Evolutionary conservation across 2,329 filamentous ascomycete species (phyloP).

Genomic region (Eutypella sp.): DNA sequence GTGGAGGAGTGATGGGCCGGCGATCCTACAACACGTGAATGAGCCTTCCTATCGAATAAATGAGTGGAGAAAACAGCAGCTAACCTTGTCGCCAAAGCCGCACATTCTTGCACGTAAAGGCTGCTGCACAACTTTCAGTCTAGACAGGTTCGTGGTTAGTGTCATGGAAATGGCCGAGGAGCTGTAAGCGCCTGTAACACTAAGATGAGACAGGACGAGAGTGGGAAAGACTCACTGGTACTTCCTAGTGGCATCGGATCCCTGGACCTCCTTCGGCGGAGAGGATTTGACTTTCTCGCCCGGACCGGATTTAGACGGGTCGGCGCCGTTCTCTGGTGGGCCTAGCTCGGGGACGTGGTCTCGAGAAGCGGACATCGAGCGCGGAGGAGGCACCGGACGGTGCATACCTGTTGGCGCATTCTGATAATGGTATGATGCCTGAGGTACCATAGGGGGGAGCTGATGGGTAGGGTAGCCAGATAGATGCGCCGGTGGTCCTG

Average conservation of each 20-base stretch:
- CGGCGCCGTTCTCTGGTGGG: conserved; percentile 21
- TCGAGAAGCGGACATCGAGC: conserved; percentile 21
- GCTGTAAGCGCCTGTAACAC: not conserved
- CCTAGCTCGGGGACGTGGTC: conserved; percentile 20
- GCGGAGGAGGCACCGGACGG: conserved; percentile 25
- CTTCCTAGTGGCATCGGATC: conserved; percentile 22
- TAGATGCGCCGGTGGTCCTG: not conserved
- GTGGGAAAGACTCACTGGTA: conserved; percentile 21
- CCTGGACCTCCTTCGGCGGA: conserved; percentile 20
- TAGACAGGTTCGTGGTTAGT: conserved; percentile 27
- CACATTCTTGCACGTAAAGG: conserved; percentile 94
- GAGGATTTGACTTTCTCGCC: conserved; percentile 19
- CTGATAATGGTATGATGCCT: conserved; percentile 19
- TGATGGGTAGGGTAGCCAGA: conserved; percentile 1
- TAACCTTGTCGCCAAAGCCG: conserved; percentile 94
- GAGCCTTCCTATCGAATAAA: conserved; percentile 9
- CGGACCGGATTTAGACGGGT: conserved; percentile 17
- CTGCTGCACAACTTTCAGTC: conserved; percentile 80
- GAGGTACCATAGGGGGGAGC: not conserved
- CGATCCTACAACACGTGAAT: conserved; percentile 60
- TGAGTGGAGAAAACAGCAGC: conserved; percentile 14
- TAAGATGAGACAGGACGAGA: no score
- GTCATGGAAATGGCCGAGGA: not conserved
- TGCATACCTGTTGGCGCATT: conserved; percentile 24
- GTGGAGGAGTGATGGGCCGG: conserved; percentile 90